Conservation (phyloP, 2,329 filamentous ascomycete species). For the Podosphaera fusca region DNA sequence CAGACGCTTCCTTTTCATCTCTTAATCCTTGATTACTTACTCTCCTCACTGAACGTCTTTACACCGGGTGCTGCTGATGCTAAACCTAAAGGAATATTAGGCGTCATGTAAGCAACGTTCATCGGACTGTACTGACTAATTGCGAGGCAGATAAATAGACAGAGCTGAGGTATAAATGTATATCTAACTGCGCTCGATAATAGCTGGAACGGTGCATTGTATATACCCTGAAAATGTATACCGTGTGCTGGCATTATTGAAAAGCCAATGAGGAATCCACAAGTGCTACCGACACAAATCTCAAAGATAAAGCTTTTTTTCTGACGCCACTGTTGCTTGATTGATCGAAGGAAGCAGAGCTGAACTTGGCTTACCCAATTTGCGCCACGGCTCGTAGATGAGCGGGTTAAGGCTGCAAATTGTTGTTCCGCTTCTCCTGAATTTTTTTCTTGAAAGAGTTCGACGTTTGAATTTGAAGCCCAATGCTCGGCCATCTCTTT, state of each 20-base stretch:
- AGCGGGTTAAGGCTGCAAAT: slow-evolving; percentile 20
- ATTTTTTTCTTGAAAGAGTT: background rate
- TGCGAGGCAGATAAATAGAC: slow-evolving; percentile 28
- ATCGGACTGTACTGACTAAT: slow-evolving; percentile 14
- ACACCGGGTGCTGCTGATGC: slow-evolving; percentile 31
- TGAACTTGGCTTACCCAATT: slow-evolving; percentile 25
- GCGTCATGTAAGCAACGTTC: too few species aligned
- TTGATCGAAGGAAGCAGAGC: slow-evolving; percentile 27
- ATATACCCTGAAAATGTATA: slow-evolving; percentile 29
- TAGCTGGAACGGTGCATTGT: slow-evolving; percentile 25
- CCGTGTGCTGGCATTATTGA: slow-evolving; percentile 26
- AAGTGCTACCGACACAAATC: slow-evolving; percentile 26
- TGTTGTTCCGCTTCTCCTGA: slow-evolving; percentile 5
- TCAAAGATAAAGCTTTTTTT: slow-evolving; percentile 29
- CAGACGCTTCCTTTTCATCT: background rate
- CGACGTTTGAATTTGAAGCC: slow-evolving; percentile 18
- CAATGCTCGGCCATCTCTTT: slow-evolving; percentile 24
- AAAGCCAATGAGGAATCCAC: slow-evolving; percentile 30
- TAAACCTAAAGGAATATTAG: slow-evolving; percentile 18
- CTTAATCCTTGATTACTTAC: background rate
- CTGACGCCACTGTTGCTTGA: slow-evolving; percentile 32
- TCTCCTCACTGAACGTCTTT: slow-evolving; percentile 31
- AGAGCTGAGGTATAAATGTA: slow-evolving; percentile 26
- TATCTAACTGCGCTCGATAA: slow-evolving; percentile 29
- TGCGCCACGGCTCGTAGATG: slow-evolving; percentile 27